Evolutionary conservation across 768 basidiomycete species (phyloP).

Genomic region (Boletus subparvulus): DNA sequence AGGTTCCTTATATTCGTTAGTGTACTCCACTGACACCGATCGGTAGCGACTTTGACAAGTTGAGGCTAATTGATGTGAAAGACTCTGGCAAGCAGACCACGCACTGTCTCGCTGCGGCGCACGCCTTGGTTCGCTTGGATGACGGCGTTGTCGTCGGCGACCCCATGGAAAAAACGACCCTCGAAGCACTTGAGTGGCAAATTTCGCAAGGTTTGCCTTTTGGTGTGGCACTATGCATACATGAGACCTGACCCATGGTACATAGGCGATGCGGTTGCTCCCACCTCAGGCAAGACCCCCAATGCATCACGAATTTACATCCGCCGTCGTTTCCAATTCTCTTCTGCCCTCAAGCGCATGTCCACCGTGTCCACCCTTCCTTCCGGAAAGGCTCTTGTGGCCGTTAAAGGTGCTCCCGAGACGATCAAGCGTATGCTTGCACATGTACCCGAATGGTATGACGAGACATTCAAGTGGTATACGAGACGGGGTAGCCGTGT

Average conservation of each 20-base stretch:
- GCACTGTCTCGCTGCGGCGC: constrained; percentile 87
- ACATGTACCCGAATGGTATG: constrained; percentile 74
- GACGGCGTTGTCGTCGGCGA: constrained; percentile 95
- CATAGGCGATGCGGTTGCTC: constrained; percentile 65
- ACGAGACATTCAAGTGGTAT: constrained; percentile 93
- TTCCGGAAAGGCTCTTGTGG: constrained; percentile 57
- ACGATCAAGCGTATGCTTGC: constrained; percentile 89
- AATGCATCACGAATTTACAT: constrained; percentile 67
- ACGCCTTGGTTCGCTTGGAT: constrained; percentile 91
- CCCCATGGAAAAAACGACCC: constrained; percentile 98
- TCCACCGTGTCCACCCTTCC: constrained; percentile 77
- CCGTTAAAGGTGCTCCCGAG: constrained; percentile 97
- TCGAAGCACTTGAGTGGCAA: constrained; percentile 89
- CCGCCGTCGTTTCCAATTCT: constrained; percentile 95
- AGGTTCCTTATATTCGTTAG: constrained; percentile 29
- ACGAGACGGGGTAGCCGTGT: constrained; percentile 93
- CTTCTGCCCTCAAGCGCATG: constrained; percentile 97
- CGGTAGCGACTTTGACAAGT: constrained; percentile 54
- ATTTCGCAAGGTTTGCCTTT: constrained; percentile 56
- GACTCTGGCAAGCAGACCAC: constrained; percentile 77
- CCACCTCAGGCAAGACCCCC: constrained; percentile 48
- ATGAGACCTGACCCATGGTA: neutral
- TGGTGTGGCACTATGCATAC: neutral
- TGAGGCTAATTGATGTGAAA: constrained; percentile 75
- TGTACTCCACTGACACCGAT: constrained; percentile 3